These are phyloP conservation scores for Aspergillus campestris DNA, from an alignment of 495 filamentous ascomycete species.

Conservation along the genomic window DNA sequence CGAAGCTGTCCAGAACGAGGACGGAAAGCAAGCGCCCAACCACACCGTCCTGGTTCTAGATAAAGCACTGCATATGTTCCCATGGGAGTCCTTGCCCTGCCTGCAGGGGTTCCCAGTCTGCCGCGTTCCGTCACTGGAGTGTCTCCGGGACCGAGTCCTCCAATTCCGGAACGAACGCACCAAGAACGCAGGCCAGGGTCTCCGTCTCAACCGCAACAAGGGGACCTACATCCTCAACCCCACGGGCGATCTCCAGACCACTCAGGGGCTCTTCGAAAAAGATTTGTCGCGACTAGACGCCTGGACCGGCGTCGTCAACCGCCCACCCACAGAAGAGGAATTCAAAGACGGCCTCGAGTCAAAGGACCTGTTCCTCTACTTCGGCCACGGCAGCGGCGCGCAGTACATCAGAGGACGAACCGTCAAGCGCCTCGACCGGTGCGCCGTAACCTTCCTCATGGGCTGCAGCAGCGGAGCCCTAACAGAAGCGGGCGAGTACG, in stretches of 20 bases:
- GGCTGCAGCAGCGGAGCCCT: slow-evolving; percentile 78
- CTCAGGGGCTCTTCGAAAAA: slow-evolving; percentile 61
- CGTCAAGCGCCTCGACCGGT: slow-evolving; percentile 65
- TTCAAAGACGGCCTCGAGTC: slow-evolving; percentile 54
- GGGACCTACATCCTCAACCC: slow-evolving; percentile 89
- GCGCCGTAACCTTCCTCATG: slow-evolving; percentile 82
- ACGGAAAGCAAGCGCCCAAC: slow-evolving; percentile 53
- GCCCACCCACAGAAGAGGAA: slow-evolving; percentile 66
- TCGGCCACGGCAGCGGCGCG: slow-evolving; percentile 90
- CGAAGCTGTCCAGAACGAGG: slow-evolving; percentile 38
- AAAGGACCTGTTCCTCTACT: slow-evolving; percentile 74
- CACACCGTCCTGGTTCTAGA: slow-evolving; percentile 93
- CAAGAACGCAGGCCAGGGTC: slow-evolving; percentile 8
- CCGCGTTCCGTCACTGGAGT: slow-evolving; percentile 73
- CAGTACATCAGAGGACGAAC: slow-evolving; percentile 82
- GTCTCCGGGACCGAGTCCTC: slow-evolving; percentile 62
- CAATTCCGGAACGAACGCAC: slow-evolving; percentile 31
- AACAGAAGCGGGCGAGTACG: slow-evolving; percentile 76
- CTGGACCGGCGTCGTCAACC: slow-evolving; percentile 60
- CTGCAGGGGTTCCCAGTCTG: slow-evolving; percentile 72
- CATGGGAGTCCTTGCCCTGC: slow-evolving; percentile 92
- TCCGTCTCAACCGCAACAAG: slow-evolving; percentile 47
- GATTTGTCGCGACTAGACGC: slow-evolving; percentile 44
- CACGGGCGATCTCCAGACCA: slow-evolving; percentile 68
- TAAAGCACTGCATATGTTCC: slow-evolving; percentile 79